Evolutionary conservation across 1,139 yeast genomes (phyloP), one percentile per base, ranked within the genome.

Genomic region (Hyphopichia wangnamkhiaoensis): DNA sequence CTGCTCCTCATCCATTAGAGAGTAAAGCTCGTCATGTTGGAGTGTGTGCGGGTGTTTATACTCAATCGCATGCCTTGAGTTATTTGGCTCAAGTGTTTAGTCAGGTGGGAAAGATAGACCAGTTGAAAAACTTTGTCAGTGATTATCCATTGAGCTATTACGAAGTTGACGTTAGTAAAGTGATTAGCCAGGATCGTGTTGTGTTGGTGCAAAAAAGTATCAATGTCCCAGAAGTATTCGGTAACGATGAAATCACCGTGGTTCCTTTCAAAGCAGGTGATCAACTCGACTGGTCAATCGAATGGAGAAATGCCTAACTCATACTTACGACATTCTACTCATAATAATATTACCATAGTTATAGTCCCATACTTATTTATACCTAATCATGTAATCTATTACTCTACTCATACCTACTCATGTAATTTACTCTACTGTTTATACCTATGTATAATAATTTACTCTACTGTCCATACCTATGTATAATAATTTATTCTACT

Each of bases 1-100:
- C 96, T 20, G 98, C 98, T 15, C 98, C 98, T 27, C 98, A 93
- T 61, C 95, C 96, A 12, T 59, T 87, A 24, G 78, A 79, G 48
- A 80, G 81, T 43, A 93, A 93, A 63, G 74, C 88, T 31, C 83
- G 78, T 46, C 91, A 82, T 50, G 68, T 73, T 28, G 94, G 93
- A 17, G 97, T 93, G 12, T 91, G 98, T 56, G 99, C 99, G 13
- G 99, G 99, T 51, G 96, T 93, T 13, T 93, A 79, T 65, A 88
- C 98, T 3, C 98, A 93, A 60, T 79, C 90, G 18, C 80, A 80
- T 53, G 96, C 86, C 2, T 66, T 93, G 25, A 75, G 90, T 15
- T 93, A 93, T 52, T 71, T 93, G 25, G 98, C 98, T 4, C 85
- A 91, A 56, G 79, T 87, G 2, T 94, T 94, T 56, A 96, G 87